These are phyloP conservation scores for Macrophomina phaseolina DNA, from an alignment of 2,329 filamentous ascomycete species.

Conservation along the genomic window DNA sequence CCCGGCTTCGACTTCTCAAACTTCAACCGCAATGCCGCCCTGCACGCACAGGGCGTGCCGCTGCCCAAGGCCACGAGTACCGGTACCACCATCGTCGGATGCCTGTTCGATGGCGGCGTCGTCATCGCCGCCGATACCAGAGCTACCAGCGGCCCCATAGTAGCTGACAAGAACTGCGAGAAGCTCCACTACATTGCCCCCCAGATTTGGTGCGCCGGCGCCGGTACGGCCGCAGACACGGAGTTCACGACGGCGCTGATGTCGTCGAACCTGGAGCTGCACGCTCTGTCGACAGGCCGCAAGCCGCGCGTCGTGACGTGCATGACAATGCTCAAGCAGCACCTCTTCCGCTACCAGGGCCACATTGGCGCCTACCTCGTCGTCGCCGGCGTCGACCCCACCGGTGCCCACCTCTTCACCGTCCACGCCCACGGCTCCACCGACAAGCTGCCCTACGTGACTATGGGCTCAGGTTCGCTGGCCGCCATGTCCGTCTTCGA, in stretches of 20 bases:
- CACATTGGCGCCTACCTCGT: slow-evolving; percentile 98
- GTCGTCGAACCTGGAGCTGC: slow-evolving; percentile 97
- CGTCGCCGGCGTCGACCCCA: slow-evolving; percentile 94
- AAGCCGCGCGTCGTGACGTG: slow-evolving; percentile 97
- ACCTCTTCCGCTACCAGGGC: slow-evolving; percentile 97
- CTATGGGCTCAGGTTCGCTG: slow-evolving; percentile 95
- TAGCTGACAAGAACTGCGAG: slow-evolving; percentile 99
- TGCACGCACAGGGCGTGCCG: slow-evolving; percentile 92
- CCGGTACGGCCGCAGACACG: slow-evolving; percentile 95
- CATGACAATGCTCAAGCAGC: slow-evolving; percentile 99
- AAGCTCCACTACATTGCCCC: slow-evolving; percentile 99
- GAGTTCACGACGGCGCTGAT: slow-evolving; percentile 99
- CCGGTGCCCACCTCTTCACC: slow-evolving; percentile 93
- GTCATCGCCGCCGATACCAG: slow-evolving; percentile 98
- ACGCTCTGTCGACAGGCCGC: slow-evolving; percentile 93
- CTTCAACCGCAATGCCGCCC: slow-evolving; percentile 97
- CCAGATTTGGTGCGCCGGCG: slow-evolving; percentile 98
- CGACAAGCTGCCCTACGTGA: slow-evolving; percentile 98
- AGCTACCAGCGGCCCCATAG: slow-evolving; percentile 95
- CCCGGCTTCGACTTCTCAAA: slow-evolving; percentile 99
- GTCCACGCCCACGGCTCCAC: slow-evolving; percentile 98
- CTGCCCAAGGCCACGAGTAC: slow-evolving; percentile 98
- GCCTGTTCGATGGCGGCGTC: slow-evolving; percentile 93
- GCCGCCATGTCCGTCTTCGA: slow-evolving; percentile 99
- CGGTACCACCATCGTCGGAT: slow-evolving; percentile 98